Base-by-base conservation (phyloP, 768 basidiomycete genomes). In the Boletus rubescentipes region DNA sequence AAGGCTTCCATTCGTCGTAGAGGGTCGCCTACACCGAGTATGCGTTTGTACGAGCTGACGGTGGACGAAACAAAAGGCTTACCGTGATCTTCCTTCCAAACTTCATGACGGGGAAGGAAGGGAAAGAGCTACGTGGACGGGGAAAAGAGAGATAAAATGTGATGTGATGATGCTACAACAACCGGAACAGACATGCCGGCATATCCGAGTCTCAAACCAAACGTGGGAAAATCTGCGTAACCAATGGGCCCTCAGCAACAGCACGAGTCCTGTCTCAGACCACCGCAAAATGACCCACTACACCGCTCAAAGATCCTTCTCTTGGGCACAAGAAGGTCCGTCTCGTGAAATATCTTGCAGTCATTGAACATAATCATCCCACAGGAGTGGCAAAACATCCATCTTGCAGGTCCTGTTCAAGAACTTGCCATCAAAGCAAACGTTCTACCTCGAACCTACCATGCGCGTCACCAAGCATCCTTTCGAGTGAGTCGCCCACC, bases 321-420 rank as follows among this genome's bases (percentile, higher is more conserved):
- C 11, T 73, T 91, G 42, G 89, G 89, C 3, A 78, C 87, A 61
- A 80, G 86, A 61, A 85, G 85, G 86, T 85, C 39, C 20, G 18
- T 46, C 37, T 35, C 58, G 55, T 16, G 9, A 29, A 31, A 21
- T 56, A 21, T 32, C 36, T 7, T 11, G 9, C 26, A 15, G 42
- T 35, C 14, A 49, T 32, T 53, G 18, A 29, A 44, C 18, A 53
- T 51, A 10, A 23, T 35, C 52, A 53, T 46, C 45, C 21, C 49
- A 38, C 65, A 95, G 94, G 73, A 87, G 89, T 53, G 95, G 95
- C 54, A 98, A 97, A 71, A 90, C 93, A 34, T 93, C 91, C 18
- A 91, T 94, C 49, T 82, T 88, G 61, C 85, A 94, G 69, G 91
- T 95, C 32, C 80, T 97, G n/a, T 96, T 98, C 77, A 86, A 94